Evolutionary conservation across 345 rosid species (phyloP).

Genomic region (Jatropha curcas): DNA sequence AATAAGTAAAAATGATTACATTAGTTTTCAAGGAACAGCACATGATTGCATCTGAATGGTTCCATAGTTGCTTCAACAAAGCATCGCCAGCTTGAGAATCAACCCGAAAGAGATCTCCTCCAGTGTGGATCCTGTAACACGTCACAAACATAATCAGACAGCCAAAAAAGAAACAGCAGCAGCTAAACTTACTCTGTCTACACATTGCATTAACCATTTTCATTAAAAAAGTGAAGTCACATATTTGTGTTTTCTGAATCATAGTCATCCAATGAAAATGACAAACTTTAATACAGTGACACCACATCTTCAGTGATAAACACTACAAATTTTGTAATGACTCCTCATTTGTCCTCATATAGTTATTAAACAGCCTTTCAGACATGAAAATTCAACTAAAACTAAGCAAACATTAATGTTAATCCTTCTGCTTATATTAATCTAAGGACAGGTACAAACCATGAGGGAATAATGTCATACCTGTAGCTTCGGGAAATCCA

Average conservation of each 20-base stretch:
- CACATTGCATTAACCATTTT: not conserved
- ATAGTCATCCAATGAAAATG: not conserved
- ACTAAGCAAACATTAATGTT: not conserved
- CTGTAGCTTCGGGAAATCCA: slow-evolving; percentile 90
- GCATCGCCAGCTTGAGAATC: slow-evolving; percentile 63
- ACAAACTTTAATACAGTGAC: not conserved
- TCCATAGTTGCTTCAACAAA: slow-evolving; percentile 78
- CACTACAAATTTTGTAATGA: not conserved
- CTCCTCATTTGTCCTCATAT: not conserved
- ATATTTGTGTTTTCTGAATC: not conserved
- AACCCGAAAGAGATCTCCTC: slow-evolving; percentile 57
- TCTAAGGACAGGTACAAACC: not conserved
- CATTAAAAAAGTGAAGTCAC: not conserved
- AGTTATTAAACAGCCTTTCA: not conserved
- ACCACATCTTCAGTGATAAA: not conserved
- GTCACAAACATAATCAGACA: not conserved
- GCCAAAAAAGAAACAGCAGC: not conserved
- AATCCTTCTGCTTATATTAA: not conserved
- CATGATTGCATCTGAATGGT: slow-evolving; percentile 81
- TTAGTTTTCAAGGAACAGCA: slow-evolving; percentile 86
- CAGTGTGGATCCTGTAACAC: slow-evolving; percentile 59
- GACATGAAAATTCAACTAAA: not conserved
- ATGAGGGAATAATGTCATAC: slow-evolving; percentile 28
- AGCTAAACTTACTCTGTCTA: not conserved
- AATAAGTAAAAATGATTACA: slow-evolving; percentile 28